Base-by-base conservation (phyloP, 495 filamentous ascomycete species). In the Aspergillus coremiiformis region DNA sequence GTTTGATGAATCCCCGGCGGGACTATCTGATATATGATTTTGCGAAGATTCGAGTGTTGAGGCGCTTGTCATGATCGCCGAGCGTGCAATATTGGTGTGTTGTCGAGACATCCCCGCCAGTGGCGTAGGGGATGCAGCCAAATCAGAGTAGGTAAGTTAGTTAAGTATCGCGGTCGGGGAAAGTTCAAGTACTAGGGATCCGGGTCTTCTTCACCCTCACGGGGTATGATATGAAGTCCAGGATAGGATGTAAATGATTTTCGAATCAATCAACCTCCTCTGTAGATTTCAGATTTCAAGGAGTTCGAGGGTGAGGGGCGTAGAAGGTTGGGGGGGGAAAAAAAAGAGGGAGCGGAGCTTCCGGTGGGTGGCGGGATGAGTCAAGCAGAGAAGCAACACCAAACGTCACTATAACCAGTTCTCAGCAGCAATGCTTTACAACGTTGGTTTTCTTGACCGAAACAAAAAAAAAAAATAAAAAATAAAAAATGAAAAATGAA, bases 21-120 rank as follows among this genome's bases (percentile, higher is more conserved):
- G 27, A 22, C 23, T 56, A 15, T 22, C 47, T 30, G 51, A 39
- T 15, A n/a, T 30, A n/a, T 20, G 32, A 15, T 53, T 44, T 21
- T 52, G 52, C 35, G 48, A 52, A 56, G 53, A 39, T 32, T 68
- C 72, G 60, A 71, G 70, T 17, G 55, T 54, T 7, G 57, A 56
- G 45, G 67, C 63, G 60, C 63, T 62, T 50, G 66, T 77, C 73
- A 82, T 78, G 61, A 85, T 80, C 43, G 79, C 80, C 49, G 79
- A 74, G 64, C 78, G 82, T 27, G 83, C 83, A 53, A 84, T 79
- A 54, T 50, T 51, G 42, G 58, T 56, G 33, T 57, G 56, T 55
- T 57, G 59, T 55, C 59, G 59, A 44, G 59, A 51, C 56, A 62
- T 62, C 32, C 53, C 53, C 53, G 42, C 44, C 37, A 48, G 59